These are phyloP conservation scores for Eucalyptus virginea DNA, from an alignment of 345 rosid species.

Conservation along the genomic window DNA sequence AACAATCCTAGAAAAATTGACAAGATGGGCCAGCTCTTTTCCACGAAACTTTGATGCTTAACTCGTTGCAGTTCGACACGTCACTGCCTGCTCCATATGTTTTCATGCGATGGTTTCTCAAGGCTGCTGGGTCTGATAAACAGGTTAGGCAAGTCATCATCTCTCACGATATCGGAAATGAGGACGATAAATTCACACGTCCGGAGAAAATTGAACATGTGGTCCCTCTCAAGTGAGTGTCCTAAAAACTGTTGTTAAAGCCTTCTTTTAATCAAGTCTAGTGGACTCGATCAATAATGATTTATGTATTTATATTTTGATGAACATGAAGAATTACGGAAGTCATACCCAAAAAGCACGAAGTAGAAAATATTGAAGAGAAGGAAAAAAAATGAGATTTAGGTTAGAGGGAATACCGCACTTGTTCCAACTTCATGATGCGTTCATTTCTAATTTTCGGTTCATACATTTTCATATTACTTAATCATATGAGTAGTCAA, in stretches of 20 bases:
- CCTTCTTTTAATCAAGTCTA: no score
- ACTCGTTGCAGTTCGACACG: constrained; percentile 57
- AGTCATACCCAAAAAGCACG: no score
- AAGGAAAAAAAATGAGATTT: neutral
- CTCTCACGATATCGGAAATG: no score
- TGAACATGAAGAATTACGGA: neutral
- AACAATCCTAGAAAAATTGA: neutral
- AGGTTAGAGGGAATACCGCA: neutral
- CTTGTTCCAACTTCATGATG: neutral
- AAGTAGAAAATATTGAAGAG: neutral
- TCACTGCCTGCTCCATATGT: neutral
- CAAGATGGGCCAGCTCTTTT: neutral
- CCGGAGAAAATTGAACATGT: no score
- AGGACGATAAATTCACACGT: no score
- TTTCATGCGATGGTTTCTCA: constrained; percentile 17
- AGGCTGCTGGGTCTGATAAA: constrained; percentile 14
- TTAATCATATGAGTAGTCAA: neutral
- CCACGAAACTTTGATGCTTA: constrained; percentile 70
- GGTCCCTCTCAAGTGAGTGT: no score
- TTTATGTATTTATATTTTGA: neutral
- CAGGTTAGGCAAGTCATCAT: constrained; percentile 15
- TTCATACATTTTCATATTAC: no score
- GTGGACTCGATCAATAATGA: neutral
- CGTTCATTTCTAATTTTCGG: neutral
- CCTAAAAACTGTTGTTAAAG: no score